A percentile compares a stretch with the other conserved stretches of the same genome.
These are phyloP conservation scores for Trichoderma sp. DNA, from an alignment of 2,329 filamentous ascomycete species.

Conservation along the genomic window DNA sequence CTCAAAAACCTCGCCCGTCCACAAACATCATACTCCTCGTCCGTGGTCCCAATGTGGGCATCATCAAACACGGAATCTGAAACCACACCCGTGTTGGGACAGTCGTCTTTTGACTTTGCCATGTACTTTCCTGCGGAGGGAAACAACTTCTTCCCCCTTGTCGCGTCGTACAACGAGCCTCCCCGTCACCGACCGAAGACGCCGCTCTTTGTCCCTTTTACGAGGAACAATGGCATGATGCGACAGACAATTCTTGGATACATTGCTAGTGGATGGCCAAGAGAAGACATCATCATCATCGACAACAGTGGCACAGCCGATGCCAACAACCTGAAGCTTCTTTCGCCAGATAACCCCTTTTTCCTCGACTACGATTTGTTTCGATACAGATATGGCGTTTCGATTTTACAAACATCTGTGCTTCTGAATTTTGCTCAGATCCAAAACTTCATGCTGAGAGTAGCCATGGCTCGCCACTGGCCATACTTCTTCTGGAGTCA, in stretches of 20 bases:
- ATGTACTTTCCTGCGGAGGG: constrained; percentile 13
- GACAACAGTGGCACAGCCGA: constrained; percentile 18
- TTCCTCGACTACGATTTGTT: constrained; percentile 18
- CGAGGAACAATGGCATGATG: constrained; percentile 18
- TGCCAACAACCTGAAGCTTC: constrained; percentile 4
- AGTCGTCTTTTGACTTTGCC: neutral
- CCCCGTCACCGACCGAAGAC: constrained; percentile 18
- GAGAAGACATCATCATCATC: constrained; percentile 18
- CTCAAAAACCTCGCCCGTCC: neutral
- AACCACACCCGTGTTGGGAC: neutral
- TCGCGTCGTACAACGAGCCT: constrained; percentile 18
- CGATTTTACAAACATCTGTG: constrained; percentile 10
- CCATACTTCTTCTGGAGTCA: constrained; percentile 18
- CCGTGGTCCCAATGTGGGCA: neutral
- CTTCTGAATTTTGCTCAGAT: constrained; percentile 17
- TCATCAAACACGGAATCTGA: neutral
- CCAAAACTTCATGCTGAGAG: constrained; percentile 7
- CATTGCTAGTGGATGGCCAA: constrained; percentile 10
- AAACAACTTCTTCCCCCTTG: constrained; percentile 16
- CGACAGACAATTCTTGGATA: constrained; percentile 12
- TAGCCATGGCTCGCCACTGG: constrained; percentile 12
- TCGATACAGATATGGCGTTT: constrained; percentile 18
- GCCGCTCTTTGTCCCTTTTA: constrained; percentile 14
- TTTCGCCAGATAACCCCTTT: constrained; percentile 7
- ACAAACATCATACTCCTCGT: neutral